Evolutionary conservation across 2,329 filamentous ascomycete genomes (phyloP).

Genomic region (Pezicula carpinea): DNA sequence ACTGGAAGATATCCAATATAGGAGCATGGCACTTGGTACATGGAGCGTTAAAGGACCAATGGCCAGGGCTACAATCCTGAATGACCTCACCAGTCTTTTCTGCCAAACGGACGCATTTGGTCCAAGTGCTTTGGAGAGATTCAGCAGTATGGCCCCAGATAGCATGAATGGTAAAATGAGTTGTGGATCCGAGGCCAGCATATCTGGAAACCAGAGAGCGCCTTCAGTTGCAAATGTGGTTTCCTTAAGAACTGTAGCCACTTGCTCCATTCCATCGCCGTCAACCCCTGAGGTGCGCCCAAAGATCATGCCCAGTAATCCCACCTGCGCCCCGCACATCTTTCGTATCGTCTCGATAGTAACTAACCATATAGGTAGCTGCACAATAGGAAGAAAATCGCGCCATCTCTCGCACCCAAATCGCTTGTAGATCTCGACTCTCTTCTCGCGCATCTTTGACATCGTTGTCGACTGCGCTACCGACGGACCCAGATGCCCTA

Average conservation of each 20-base stretch:
- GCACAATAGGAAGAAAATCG: slow-evolving; percentile 29
- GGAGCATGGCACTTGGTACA: slow-evolving; percentile 39
- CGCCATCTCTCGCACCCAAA: slow-evolving; percentile 31
- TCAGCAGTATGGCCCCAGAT: slow-evolving; percentile 42
- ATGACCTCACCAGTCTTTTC: slow-evolving; percentile 20
- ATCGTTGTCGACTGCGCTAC: slow-evolving; percentile 10
- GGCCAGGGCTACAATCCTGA: slow-evolving; percentile 35
- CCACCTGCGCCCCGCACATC: slow-evolving; percentile 39
- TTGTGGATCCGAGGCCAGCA: slow-evolving; percentile 47
- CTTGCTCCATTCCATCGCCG: not conserved
- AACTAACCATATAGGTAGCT: slow-evolving; percentile 41
- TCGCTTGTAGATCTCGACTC: slow-evolving; percentile 26
- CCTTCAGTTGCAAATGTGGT: slow-evolving; percentile 47
- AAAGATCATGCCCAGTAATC: slow-evolving; percentile 34
- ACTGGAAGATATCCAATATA: slow-evolving; percentile 46
- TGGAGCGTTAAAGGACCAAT: slow-evolving; percentile 33
- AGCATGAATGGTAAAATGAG: slow-evolving; percentile 43
- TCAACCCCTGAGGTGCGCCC: slow-evolving; percentile 3
- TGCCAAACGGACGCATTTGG: slow-evolving; percentile 16
- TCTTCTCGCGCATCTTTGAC: slow-evolving; percentile 22
- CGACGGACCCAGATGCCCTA: slow-evolving; percentile 19
- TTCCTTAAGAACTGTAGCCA: slow-evolving; percentile 12
- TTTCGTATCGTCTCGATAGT: slow-evolving; percentile 42
- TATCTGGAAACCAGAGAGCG: slow-evolving; percentile 55
- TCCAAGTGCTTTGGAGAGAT: slow-evolving; percentile 30